Base-by-base conservation (phyloP, 805 yeast genomes). In the Saccharomycopsis selenospora region DNA sequence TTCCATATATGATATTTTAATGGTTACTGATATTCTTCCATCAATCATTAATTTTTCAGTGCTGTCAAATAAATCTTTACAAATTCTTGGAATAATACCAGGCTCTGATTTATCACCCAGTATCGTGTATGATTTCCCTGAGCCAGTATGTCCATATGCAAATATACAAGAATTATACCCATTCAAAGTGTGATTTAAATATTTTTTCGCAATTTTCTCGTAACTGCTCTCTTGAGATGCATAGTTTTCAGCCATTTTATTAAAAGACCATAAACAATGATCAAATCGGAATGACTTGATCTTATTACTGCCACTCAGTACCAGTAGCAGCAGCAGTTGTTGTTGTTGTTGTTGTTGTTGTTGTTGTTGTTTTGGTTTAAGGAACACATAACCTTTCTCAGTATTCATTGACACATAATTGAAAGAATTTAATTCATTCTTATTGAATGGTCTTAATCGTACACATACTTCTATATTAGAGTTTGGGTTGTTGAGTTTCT, bases 61-160 rank as follows among this genome's bases (percentile, higher is more conserved):
- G 42, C 69, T 68, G 2, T 63, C 60, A 55, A 84, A 75, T 10
- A 86, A 64, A 49, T 75, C 78, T 25, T 64, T 54, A 48, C 87
- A 75, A 11, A 82, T 67, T 46, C 70, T 51, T 0, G 93, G 90
- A 36, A 85, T 80, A 60, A 85, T 67, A 0, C 95, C 95, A 11
- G 75, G 76, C 17, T 36, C 40, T 17, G 13, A 36, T 1, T 65
- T 57, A 8, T 70, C 55, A 0, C 86, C 85, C 66, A 86, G 76
- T 93, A 86, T 85, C 1, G 95, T 87, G 63, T 76, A 81, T 0
- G 95, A 80, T 59, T 86, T 86, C 0, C 95, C 95, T 0, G 93
- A 75, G 1, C 85, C 90, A 0, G 95, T 87, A 61, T 87, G 95
- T 3, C 89, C 90, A 57, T 83, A 82, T 1, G 89, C 88, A 61